phyloP scores from a whole-genome alignment of 371 early-diverging fungal genomes.

The Syncephalastrum racemosum region DNA sequence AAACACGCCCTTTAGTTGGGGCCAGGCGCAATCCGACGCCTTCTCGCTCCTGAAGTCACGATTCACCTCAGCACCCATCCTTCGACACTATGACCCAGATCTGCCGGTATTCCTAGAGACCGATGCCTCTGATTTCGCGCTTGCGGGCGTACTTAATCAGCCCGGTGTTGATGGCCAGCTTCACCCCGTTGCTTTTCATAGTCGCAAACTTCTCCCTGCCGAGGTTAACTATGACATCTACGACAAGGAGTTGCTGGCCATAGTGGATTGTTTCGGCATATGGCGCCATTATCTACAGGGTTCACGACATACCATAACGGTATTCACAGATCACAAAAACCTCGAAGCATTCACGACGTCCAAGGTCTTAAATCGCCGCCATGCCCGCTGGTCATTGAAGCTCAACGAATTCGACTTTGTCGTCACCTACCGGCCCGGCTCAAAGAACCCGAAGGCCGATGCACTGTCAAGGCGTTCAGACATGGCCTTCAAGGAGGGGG shows the following conservation, averaged over 20 bases:
- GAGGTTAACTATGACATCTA: constrained; percentile 46
- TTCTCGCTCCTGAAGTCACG: constrained; percentile 40
- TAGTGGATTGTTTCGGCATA: constrained; percentile 32
- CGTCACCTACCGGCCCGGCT: constrained; percentile 41
- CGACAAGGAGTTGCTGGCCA: too few species aligned
- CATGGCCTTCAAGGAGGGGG: constrained; percentile 14
- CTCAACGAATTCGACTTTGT: constrained; percentile 36
- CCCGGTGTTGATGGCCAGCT: constrained; percentile 10
- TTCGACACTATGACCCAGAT: constrained; percentile 25
- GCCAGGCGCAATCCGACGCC: constrained; percentile 13
- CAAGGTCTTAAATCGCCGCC: constrained; percentile 27
- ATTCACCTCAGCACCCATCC: constrained; percentile 30
- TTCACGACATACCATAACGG: constrained; percentile 18
- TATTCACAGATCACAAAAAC: constrained; percentile 54
- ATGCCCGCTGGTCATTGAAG: constrained; percentile 34
- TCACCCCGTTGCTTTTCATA: constrained; percentile 43
- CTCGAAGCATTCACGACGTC: constrained; percentile 37
- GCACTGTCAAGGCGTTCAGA: constrained; percentile 39
- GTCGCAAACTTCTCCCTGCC: constrained; percentile 26
- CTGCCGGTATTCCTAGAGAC: constrained; percentile 44
- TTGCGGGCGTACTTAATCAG: too few species aligned
- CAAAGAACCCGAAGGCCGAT: constrained; percentile 37
- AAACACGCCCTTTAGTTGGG: constrained; percentile 34
- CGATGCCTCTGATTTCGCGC: constrained; percentile 50
- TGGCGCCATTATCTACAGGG: constrained; percentile 50